A percentile compares a stretch with the other conserved stretches of the same genome.
phyloP scores from a whole-genome alignment of 1,284 basidiomycete species.

The Phellopilus nigrolimitatus region DNA sequence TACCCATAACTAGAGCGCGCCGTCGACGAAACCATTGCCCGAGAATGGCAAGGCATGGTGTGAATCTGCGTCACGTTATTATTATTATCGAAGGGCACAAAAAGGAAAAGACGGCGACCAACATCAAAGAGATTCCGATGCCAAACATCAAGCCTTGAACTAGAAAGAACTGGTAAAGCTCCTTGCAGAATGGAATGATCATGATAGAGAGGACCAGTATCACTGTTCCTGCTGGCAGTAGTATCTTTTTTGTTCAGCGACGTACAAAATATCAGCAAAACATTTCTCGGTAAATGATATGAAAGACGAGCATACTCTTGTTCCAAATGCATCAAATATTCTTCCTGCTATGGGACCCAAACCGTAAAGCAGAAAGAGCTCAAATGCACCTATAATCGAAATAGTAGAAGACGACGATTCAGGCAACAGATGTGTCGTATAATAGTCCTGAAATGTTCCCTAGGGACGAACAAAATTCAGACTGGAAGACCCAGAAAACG shows the following conservation, averaged over 20 bases:
- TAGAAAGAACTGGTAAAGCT: conserved; percentile 35
- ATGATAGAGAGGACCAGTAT: conserved; percentile 34
- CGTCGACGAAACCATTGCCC: conserved; percentile 51
- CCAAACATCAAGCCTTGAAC: conserved; percentile 35
- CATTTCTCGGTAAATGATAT: conserved; percentile 5
- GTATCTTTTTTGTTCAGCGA: too few relatives aligned
- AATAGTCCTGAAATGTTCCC: conserved; percentile 42
- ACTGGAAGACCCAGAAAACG: neutral
- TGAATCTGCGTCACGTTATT: conserved; percentile 44
- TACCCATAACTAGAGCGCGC: conserved; percentile 54
- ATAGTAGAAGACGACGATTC: conserved; percentile 34
- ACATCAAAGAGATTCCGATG: conserved; percentile 34
- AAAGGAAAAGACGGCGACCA: conserved; percentile 19
- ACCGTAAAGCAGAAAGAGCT: conserved; percentile 39
- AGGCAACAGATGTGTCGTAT: conserved; percentile 36
- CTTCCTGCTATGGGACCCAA: conserved; percentile 31
- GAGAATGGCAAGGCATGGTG: conserved; percentile 50
- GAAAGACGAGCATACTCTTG: conserved; percentile 19
- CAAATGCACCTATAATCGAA: conserved; percentile 45
- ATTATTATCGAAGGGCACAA: conserved; percentile 16
- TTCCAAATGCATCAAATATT: conserved; percentile 35
- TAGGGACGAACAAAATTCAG: conserved; percentile 17
- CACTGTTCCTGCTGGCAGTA: conserved; percentile 31
- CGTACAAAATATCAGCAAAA: neutral
- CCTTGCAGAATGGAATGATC: conserved; percentile 34